These are phyloP conservation scores for Erodium trifolium DNA, from an alignment of 441 rosid genomes.

Conservation along the genomic window DNA sequence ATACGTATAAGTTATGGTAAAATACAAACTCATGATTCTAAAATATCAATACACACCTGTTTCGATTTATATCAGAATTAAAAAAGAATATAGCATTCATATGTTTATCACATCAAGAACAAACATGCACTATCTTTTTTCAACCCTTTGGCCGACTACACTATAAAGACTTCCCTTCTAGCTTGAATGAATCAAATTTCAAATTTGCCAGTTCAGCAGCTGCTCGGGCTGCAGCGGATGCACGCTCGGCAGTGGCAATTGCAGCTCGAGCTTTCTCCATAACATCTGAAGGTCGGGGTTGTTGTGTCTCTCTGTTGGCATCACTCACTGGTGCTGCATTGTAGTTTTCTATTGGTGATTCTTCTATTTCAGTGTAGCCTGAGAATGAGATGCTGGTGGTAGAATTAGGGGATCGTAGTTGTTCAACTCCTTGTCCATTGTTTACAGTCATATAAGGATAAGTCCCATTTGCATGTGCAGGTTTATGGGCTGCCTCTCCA, in stretches of 20 bases:
- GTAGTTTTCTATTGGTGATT: conserved; percentile 24
- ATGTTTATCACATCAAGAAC: background rate
- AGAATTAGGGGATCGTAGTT: conserved; percentile 19
- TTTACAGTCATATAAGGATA: conserved; percentile 22
- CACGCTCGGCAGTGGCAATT: conserved; percentile 76
- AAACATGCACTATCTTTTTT: too few species aligned
- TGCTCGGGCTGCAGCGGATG: conserved; percentile 72
- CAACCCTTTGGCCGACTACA: background rate
- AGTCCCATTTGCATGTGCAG: conserved; percentile 37
- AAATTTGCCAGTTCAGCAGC: conserved; percentile 67
- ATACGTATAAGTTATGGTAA: background rate
- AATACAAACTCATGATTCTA: background rate
- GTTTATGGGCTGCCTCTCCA: conserved; percentile 28
- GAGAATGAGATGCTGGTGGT: conserved; percentile 15
- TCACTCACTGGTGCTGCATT: conserved; percentile 24
- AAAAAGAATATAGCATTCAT: background rate
- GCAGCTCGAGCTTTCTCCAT: conserved; percentile 81
- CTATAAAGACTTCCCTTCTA: conserved; percentile 29
- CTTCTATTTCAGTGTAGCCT: conserved; percentile 23
- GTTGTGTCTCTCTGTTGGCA: conserved; percentile 22
- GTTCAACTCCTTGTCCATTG: conserved; percentile 28
- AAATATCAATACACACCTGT: background rate
- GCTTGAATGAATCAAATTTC: conserved; percentile 33
- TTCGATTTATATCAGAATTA: background rate
- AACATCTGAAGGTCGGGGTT: conserved; percentile 39